These are phyloP conservation scores for Cordyceps tenuipes DNA, from an alignment of 2,329 filamentous ascomycete species.

Conservation along the genomic window DNA sequence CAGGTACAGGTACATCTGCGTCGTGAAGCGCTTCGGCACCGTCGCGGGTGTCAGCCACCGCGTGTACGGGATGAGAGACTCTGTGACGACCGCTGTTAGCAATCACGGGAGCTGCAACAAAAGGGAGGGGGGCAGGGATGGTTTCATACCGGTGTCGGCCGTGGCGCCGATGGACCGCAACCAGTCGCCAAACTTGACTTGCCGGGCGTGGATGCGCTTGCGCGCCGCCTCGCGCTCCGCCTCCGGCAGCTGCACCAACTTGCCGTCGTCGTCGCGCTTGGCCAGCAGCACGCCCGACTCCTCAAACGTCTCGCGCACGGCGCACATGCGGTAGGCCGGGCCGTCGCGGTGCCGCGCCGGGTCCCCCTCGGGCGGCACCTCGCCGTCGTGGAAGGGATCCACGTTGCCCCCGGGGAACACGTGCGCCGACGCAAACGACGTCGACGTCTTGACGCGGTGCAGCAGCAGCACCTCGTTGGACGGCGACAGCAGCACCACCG, in stretches of 20 bases:
- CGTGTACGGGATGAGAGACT: slow-evolving; percentile 68
- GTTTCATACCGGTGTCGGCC: slow-evolving; percentile 53
- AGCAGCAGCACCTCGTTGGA: slow-evolving; percentile 81
- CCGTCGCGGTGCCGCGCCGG: slow-evolving; percentile 60
- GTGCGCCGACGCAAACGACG: slow-evolving; percentile 81
- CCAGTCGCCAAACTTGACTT: slow-evolving; percentile 61
- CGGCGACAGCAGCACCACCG: slow-evolving; percentile 77
- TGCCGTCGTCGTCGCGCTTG: slow-evolving; percentile 36
- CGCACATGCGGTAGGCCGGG: slow-evolving; percentile 67
- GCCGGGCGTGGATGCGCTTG: slow-evolving; percentile 57
- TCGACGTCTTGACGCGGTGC: slow-evolving; percentile 73
- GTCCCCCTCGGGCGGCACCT: slow-evolving; percentile 36
- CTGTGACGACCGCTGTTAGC: not conserved
- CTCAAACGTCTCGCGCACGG: slow-evolving; percentile 88
- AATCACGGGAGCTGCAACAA: not conserved
- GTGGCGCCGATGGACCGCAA: slow-evolving; percentile 44
- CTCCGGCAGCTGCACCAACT: slow-evolving; percentile 52
- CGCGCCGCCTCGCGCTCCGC: slow-evolving; percentile 57
- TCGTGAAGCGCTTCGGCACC: slow-evolving; percentile 72
- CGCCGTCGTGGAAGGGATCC: slow-evolving; percentile 67
- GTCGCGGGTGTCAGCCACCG: slow-evolving; percentile 80
- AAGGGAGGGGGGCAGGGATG: not conserved
- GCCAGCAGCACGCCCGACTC: slow-evolving; percentile 86
- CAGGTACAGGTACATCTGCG: slow-evolving; percentile 95
- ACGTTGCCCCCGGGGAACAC: slow-evolving; percentile 93